A percentile compares a stretch with the other conserved stretches of the same genome.
Evolutionary conservation across 352 stramenopile genomes (phyloP).

Genomic region (Phytophthora sp.): DNA sequence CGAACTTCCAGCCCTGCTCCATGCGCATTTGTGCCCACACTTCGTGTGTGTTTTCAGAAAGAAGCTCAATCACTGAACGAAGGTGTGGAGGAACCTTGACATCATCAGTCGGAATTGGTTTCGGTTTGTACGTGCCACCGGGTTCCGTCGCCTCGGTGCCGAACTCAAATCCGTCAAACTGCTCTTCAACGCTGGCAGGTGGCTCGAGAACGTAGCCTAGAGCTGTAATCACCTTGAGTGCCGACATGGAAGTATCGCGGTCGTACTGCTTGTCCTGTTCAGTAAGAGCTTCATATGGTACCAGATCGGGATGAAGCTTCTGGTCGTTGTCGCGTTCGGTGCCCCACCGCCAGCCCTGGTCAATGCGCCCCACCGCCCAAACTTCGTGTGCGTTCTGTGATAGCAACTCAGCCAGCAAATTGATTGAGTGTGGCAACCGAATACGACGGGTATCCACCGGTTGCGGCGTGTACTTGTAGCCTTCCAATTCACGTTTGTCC

Average conservation of each 20-base stretch:
- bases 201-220: slow-evolving; percentile 77
- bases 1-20: slow-evolving; percentile 80
- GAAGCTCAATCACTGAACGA: slow-evolving; percentile 71
- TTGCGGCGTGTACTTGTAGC: slow-evolving; percentile 80
- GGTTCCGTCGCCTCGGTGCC: slow-evolving; percentile 49
- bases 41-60: slow-evolving; percentile 84
- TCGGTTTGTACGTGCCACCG: slow-evolving; percentile 65
- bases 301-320: slow-evolving; percentile 69
- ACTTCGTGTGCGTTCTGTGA: slow-evolving; percentile 84
- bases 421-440: slow-evolving; percentile 67
- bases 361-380: slow-evolving; percentile 74
- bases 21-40: slow-evolving; percentile 86
- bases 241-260: slow-evolving; percentile 78
- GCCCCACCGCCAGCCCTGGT: slow-evolving; percentile 75
- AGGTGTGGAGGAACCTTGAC: slow-evolving; percentile 68
- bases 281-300: slow-evolving; percentile 75
- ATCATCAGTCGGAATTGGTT: slow-evolving; percentile 67
- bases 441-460: slow-evolving; percentile 69
- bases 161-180: slow-evolving; percentile 63
- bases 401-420: slow-evolving; percentile 65
- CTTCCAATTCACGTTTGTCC: slow-evolving; percentile 81
- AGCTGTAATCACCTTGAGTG: slow-evolving; percentile 80
- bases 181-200: slow-evolving; percentile 43
- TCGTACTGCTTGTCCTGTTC: slow-evolving; percentile 86
- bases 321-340: slow-evolving; percentile 69